Percentiles rank a stretch among this genome's conserved stretches.
phyloP scores from a whole-genome alignment of 441 rosid genomes.

The Omphalea diandra region DNA sequence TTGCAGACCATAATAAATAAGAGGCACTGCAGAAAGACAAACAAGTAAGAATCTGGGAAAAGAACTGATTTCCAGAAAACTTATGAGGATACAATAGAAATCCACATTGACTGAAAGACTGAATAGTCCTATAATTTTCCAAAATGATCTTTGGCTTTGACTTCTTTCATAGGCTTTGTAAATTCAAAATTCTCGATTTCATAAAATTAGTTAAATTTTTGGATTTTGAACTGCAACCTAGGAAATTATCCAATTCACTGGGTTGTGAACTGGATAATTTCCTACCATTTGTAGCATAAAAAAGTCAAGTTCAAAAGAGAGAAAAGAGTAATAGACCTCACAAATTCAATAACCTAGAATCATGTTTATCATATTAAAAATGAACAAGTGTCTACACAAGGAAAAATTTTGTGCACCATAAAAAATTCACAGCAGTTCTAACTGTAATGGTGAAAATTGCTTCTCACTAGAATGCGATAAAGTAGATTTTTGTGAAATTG shows the following conservation, averaged over 20 bases:
- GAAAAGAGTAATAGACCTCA: not conserved
- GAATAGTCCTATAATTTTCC: not conserved
- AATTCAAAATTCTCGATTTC: too few relatives aligned
- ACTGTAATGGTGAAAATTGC: too few relatives aligned
- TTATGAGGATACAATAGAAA: constrained; percentile 1
- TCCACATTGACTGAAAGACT: constrained; percentile 1
- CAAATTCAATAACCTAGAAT: not conserved
- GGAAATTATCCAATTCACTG: too few relatives aligned
- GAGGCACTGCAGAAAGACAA: constrained; percentile 50
- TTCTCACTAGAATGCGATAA: not conserved
- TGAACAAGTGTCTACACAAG: not conserved
- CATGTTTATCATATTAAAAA: not conserved
- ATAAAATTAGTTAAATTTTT: not conserved
- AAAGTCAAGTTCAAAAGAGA: constrained; percentile 1
- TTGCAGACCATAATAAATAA: constrained; percentile 74
- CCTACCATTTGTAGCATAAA: not conserved
- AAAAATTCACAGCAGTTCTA: too few relatives aligned
- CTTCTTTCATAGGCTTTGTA: not conserved
- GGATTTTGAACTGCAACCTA: not conserved
- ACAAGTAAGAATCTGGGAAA: constrained; percentile 19
- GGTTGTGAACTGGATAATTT: not conserved
- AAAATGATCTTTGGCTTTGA: not conserved
- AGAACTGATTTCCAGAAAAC: not conserved
- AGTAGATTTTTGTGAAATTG: not conserved
- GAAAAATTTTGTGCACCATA: not conserved